These are phyloP conservation scores for Colletotrichum abscissum DNA, from an alignment of 2,329 filamentous ascomycete genomes.

Conservation along the genomic window DNA sequence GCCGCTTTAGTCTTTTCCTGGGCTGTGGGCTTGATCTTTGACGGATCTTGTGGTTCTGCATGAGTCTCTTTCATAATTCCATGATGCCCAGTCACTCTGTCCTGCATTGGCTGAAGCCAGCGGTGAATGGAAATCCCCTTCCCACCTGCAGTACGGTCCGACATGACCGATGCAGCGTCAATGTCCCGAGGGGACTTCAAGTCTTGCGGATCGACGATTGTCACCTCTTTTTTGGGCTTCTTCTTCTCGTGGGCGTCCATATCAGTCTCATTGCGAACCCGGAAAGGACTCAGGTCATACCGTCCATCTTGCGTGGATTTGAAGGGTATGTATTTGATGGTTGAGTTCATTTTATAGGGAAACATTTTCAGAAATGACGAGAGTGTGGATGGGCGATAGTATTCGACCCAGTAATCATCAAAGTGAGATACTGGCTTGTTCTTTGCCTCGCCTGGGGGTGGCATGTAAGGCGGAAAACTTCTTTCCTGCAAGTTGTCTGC, in stretches of 20 bases:
- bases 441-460: slow-evolving; percentile 55
- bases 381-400: slow-evolving; percentile 88
- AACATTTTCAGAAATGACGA: slow-evolving; percentile 95
- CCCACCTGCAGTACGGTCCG: slow-evolving; percentile 25
- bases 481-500: slow-evolving; percentile 76
- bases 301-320: slow-evolving; percentile 77
- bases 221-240: slow-evolving; percentile 74
- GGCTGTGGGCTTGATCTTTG: slow-evolving; percentile 65
- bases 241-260: slow-evolving; percentile 71
- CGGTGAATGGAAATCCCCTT: slow-evolving; percentile 67
- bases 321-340: slow-evolving; percentile 83
- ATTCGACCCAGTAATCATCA: slow-evolving; percentile 98
- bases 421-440: slow-evolving; percentile 69
- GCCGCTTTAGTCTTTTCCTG: slow-evolving; percentile 84
- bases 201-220: slow-evolving; percentile 71
- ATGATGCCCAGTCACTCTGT: slow-evolving; percentile 44
- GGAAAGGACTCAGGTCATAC: slow-evolving; percentile 90
- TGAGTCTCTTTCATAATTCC: slow-evolving; percentile 69
- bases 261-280: slow-evolving; percentile 75
- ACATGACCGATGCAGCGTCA: slow-evolving; percentile 17
- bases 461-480: slow-evolving; percentile 64
- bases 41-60: slow-evolving; percentile 37
- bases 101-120: slow-evolving; percentile 65
- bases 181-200: slow-evolving; percentile 46
- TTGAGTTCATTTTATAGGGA: slow-evolving; percentile 91